Percentiles rank a stretch among this genome's conserved stretches.
Evolutionary conservation across 2,329 filamentous ascomycete genomes (phyloP).

Genomic region (Beauveria australis): DNA sequence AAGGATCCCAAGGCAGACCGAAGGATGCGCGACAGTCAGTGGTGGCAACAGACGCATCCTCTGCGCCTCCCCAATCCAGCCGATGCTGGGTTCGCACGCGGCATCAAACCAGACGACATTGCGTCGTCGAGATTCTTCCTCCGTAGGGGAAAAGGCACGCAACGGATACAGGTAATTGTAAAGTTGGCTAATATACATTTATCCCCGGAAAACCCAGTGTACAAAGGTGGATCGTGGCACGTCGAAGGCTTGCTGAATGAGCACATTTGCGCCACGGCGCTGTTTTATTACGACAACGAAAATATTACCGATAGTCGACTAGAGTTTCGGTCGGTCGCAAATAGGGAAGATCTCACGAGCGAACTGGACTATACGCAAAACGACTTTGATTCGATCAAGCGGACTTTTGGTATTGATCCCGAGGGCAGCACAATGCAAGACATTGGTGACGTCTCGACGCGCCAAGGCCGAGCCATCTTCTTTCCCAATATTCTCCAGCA

Average conservation of each 20-base stretch:
- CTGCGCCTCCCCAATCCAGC: constrained; percentile 12
- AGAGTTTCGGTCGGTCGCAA: constrained; percentile 37
- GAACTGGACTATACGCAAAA: constrained; percentile 23
- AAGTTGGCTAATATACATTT: constrained; percentile 56
- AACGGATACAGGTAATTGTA: constrained; percentile 50
- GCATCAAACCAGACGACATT: background rate
- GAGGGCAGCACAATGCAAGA: constrained; percentile 21
- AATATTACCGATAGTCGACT: constrained; percentile 49
- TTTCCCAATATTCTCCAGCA: constrained; percentile 51
- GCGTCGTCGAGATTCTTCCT: constrained; percentile 14
- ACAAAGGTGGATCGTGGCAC: constrained; percentile 46
- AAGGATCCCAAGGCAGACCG: background rate
- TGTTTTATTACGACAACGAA: constrained; percentile 53
- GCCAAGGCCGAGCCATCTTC: constrained; percentile 39
- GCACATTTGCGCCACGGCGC: constrained; percentile 52
- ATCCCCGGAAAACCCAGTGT: constrained; percentile 47
- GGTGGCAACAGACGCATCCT: constrained; percentile 23
- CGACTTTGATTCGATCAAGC: constrained; percentile 25
- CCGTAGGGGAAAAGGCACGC: constrained; percentile 14
- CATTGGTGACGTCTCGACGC: constrained; percentile 39
- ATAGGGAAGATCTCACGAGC: constrained; percentile 20
- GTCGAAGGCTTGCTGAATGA: constrained; percentile 53
- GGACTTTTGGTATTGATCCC: constrained; percentile 26
- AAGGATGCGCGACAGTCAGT: constrained; percentile 8
- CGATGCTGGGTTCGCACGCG: constrained; percentile 13